Conservation (phyloP, 441 rosid species). For the Arabidopsis lyrata region DNA sequence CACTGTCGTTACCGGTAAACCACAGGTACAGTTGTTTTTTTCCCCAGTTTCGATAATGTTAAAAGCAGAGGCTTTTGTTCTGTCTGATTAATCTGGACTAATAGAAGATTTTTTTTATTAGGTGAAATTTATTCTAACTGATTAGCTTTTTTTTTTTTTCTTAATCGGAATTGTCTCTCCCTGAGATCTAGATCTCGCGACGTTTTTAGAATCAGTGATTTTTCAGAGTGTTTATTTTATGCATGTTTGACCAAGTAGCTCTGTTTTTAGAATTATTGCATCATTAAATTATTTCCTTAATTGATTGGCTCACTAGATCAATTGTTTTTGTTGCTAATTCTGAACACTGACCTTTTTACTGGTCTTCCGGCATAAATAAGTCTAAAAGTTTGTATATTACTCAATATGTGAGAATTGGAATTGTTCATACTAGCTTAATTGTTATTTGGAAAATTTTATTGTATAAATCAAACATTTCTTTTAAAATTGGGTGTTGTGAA, state of each 20-base stretch:
- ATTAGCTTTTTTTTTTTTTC: conserved; percentile 2
- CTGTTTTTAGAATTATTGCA: conserved; percentile 40
- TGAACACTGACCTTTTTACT: neutral
- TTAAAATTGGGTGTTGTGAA: neutral
- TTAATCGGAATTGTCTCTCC: conserved; percentile 12
- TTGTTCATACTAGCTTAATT: neutral
- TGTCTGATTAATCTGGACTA: conserved; percentile 31
- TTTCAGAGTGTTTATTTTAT: conserved; percentile 21
- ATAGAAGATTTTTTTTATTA: neutral
- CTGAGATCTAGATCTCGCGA: conserved; percentile 45
- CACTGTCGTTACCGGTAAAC: conserved; percentile 84
- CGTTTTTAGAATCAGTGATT: conserved; percentile 19
- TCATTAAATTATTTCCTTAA: conserved; percentile 43
- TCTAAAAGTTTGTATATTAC: neutral
- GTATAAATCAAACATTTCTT: neutral
- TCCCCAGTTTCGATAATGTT: conserved; percentile 39
- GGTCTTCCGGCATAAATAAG: neutral
- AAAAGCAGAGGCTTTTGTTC: neutral
- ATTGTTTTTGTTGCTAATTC: conserved; percentile 23
- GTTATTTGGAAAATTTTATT: neutral
- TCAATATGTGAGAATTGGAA: neutral
- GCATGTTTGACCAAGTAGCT: conserved; percentile 50
- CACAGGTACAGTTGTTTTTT: conserved; percentile 70
- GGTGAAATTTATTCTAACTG: neutral
- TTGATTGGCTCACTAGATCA: conserved; percentile 35